A percentile compares a stretch with the other conserved stretches of the same genome.
Evolutionary conservation across 83 land plant genomes (phyloP).

Genomic region (Picea abies): DNA sequence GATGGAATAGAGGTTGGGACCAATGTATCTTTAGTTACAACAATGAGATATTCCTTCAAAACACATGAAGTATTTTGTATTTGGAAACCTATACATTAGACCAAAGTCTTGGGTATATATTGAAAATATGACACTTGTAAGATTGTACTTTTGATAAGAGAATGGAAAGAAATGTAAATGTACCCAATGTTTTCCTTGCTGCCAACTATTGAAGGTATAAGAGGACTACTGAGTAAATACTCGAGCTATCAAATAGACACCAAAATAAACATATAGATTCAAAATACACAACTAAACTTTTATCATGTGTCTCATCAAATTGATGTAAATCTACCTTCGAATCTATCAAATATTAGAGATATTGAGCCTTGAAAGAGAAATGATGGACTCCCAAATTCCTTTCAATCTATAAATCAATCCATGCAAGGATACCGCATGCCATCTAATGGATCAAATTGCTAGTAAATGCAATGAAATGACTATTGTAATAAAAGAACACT

Average conservation of each 20-base stretch:
- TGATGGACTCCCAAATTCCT: no score
- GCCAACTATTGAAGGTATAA: constrained; percentile 42
- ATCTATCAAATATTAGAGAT: no score
- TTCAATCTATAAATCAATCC: no score
- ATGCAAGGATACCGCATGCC: no score
- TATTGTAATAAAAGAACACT: no score
- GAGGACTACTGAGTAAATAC: not conserved
- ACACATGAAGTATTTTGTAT: constrained; percentile 11
- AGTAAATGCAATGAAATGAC: no score
- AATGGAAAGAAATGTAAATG: constrained; percentile 70
- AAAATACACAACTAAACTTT: no score
- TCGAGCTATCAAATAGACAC: constrained; percentile 45
- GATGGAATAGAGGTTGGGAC: constrained; percentile 20
- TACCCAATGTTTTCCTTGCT: constrained; percentile 47
- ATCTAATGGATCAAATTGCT: no score
- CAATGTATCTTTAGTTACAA: constrained; percentile 12
- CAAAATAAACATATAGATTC: not conserved
- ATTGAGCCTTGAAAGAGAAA: no score
- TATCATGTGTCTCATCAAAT: no score
- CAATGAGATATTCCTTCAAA: constrained; percentile 56
- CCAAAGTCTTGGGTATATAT: constrained; percentile 30
- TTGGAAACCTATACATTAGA: constrained; percentile 28
- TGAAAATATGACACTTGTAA: constrained; percentile 39
- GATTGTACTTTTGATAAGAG: constrained; percentile 21
- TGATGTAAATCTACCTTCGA: no score